Conservation (phyloP, 2,329 filamentous ascomycete genomes). For the Chrysoporthe austroafricana region DNA sequence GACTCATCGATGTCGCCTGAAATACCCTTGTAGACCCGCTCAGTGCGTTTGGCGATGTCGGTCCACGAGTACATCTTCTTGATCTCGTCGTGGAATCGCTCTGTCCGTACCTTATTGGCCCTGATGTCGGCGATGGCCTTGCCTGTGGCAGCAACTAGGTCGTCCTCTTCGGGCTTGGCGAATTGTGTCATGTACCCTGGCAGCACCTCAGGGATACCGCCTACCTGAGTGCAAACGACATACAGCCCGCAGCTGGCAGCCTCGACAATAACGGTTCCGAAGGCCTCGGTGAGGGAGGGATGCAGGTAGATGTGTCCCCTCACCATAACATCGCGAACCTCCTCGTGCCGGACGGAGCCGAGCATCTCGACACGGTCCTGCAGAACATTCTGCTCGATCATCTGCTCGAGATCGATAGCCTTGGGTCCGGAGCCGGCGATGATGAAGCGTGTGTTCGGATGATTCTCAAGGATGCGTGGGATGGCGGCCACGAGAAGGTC, state of each 20-base stretch:
- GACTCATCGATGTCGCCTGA: conserved; percentile 82
- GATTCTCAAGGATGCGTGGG: conserved; percentile 83
- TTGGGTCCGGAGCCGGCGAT: conserved; percentile 96
- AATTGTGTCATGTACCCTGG: conserved; percentile 98
- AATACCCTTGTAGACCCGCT: conserved; percentile 94
- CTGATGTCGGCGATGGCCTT: conserved; percentile 86
- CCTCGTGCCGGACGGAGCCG: conserved; percentile 90
- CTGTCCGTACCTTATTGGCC: conserved; percentile 84
- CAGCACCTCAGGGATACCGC: conserved; percentile 94
- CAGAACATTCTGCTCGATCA: conserved; percentile 92
- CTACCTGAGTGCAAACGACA: conserved; percentile 94
- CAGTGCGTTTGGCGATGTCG: conserved; percentile 90
- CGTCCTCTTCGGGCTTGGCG: conserved; percentile 94
- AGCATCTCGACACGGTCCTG: conserved; percentile 94
- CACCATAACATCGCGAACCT: conserved; percentile 97
- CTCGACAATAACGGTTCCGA: conserved; percentile 97
- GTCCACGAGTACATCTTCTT: conserved; percentile 99
- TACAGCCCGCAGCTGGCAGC: conserved; percentile 95
- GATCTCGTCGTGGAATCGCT: conserved; percentile 95
- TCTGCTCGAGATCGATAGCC: conserved; percentile 96
- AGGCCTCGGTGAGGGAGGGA: conserved; percentile 92
- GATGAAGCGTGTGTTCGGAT: conserved; percentile 94
- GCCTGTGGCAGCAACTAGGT: conserved; percentile 86
- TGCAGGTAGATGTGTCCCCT: conserved; percentile 96
- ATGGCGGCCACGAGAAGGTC: conserved; percentile 97